Evolutionary conservation across 371 early-diverging fungal species (phyloP).

Genomic region (Haplosporangium sp.): DNA sequence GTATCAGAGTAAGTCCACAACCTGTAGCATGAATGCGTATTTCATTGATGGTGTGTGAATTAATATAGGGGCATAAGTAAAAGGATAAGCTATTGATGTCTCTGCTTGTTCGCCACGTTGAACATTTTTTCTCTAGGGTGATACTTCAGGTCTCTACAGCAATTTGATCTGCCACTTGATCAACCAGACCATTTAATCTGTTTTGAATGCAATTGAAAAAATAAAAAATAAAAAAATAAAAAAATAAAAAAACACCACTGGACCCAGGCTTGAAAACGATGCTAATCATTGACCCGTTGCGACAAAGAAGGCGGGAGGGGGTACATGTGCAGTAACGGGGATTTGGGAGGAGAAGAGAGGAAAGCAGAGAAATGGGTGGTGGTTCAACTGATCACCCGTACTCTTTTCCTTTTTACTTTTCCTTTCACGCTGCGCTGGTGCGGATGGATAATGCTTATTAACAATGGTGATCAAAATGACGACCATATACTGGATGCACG

Average conservation of each 20-base stretch:
- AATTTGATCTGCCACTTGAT: constrained; percentile 50
- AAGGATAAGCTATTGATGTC: background rate
- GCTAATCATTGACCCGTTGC: background rate
- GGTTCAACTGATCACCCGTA: background rate
- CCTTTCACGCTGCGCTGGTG: too few relatives aligned
- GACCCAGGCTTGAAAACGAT: background rate
- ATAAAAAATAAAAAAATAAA: constrained; percentile 7
- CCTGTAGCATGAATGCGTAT: background rate
- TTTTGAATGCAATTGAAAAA: background rate
- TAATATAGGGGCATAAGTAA: background rate
- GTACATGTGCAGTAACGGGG: too few relatives aligned
- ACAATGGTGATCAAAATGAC: too few relatives aligned
- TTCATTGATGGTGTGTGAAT: background rate
- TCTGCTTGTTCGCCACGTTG: background rate
- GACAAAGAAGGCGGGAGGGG: background rate
- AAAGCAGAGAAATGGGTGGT: background rate
- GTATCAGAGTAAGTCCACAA: constrained; percentile 33
- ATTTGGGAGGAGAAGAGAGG: background rate
- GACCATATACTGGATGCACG: too few relatives aligned
- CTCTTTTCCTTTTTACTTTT: background rate
- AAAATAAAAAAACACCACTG: background rate
- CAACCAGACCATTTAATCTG: constrained; percentile 44
- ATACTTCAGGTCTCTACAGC: constrained; percentile 48
- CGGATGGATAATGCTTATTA: too few relatives aligned
- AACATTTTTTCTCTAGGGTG: constrained; percentile 29